Conservation (phyloP, 192 early-diverging fungal species). For the Haplosporangium gracile region DNA sequence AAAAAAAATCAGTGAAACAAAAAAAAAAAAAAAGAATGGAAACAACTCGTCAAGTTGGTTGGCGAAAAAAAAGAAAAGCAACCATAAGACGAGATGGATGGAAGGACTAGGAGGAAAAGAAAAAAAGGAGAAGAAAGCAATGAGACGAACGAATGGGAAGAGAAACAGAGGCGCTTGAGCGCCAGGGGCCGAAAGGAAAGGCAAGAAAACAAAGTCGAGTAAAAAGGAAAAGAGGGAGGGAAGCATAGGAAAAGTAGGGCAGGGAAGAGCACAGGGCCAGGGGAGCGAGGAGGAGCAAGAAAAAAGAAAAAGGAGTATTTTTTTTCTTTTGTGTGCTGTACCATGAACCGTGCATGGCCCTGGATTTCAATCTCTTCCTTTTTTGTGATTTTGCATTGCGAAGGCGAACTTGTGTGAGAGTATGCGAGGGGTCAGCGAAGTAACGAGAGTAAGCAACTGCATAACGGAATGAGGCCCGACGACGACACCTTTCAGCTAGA, state of each 20-base stretch:
- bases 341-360: not conserved
- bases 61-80: not conserved
- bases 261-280: not conserved
- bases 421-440: not conserved
- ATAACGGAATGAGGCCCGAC: not conserved
- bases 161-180: not conserved
- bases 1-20: no score
- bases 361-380: slow-evolving; percentile 1
- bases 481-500: no score
- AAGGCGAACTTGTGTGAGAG: not conserved
- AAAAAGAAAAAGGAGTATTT: not conserved
- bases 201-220: not conserved
- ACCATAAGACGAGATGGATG: not conserved
- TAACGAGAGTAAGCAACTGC: not conserved
- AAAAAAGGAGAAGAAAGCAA: not conserved
- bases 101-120: not conserved
- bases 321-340: not conserved
- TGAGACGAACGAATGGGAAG: not conserved
- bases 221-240: not conserved
- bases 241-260: not conserved
- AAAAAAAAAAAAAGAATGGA: no score
- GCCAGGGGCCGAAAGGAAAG: not conserved
- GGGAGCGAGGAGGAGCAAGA: not conserved
- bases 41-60: no score
- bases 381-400: not conserved